Evolutionary conservation across 768 basidiomycete genomes (phyloP), one percentile per base, ranked within the genome.

Genomic region (Termitomyces sp.): DNA sequence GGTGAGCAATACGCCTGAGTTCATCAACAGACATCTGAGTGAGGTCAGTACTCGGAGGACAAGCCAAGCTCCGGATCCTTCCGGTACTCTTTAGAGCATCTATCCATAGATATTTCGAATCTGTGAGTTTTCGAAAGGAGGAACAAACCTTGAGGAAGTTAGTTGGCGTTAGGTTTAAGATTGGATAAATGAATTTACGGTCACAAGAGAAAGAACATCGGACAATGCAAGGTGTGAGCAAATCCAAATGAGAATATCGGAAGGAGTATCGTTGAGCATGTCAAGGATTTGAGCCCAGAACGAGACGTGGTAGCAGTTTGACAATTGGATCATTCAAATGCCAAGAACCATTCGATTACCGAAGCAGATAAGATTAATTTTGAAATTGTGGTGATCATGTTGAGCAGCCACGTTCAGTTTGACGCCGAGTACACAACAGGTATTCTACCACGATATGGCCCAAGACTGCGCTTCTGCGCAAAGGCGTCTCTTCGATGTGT

Each of bases 101-200:
- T 17, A 32, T 32, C 49, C 49, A 50, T 34, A 50, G 9, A 17
- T 17, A 50, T 10, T 58, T 61, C 1, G 31, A 61, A 15, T 63
- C 51, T 17, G 31, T 20, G 14, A 65, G 60, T 46, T 59, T 60
- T 20, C 56, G 43, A 20, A 66, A 36, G 8, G 56, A 40, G 29
- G 65, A 56, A 45, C 63, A 66, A 6, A 57, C 59, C 61, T 66
- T 38, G n/a, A 45, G 3, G 20, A n/a, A 17, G 25, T 38, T 9
- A 45, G 32, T 31, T 17, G 20, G 12, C 29, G 31, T 53, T 25
- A 25, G 25, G 17, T 15, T 25, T 36, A 1, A 11, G 43, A 31
- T 2, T n/a, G 8, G 20, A 11, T 3, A 36, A 17, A 17, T 15
- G 6, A 2, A 40, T 51, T 57, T 54, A 63, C 61, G 29, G 46